Percentiles rank a stretch among this genome's conserved stretches.
These are phyloP conservation scores for Sporothrix variecibatus DNA, from an alignment of 2,329 filamentous ascomycete genomes.

Conservation along the genomic window DNA sequence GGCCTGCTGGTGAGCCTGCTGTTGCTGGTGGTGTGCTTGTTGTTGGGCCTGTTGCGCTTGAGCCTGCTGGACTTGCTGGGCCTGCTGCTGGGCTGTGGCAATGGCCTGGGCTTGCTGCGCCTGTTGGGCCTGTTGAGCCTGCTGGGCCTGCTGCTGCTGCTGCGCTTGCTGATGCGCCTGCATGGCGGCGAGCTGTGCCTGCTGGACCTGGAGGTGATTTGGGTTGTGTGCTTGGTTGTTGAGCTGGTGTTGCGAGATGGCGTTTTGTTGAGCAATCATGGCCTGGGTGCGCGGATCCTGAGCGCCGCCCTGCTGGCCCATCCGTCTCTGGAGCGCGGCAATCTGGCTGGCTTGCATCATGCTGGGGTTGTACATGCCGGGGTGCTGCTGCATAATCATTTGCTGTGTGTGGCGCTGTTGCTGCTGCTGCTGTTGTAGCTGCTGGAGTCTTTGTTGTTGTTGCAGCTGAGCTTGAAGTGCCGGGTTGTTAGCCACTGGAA, in stretches of 20 bases:
- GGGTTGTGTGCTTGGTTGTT: constrained; percentile 40
- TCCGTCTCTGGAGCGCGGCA: constrained; percentile 44
- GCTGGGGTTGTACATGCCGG: constrained; percentile 52
- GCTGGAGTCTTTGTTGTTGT: constrained; percentile 56
- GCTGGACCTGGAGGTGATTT: constrained; percentile 38
- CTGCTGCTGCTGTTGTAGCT: constrained; percentile 58
- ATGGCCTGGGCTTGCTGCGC: constrained; percentile 29
- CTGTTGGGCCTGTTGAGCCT: constrained; percentile 45
- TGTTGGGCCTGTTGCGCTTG: constrained; percentile 39
- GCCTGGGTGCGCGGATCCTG: constrained; percentile 34
- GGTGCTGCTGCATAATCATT: constrained; percentile 56
- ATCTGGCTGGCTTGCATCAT: constrained; percentile 51
- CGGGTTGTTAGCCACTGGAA: constrained; percentile 37
- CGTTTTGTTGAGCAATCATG: constrained; percentile 51
- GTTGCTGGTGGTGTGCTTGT: constrained; percentile 28
- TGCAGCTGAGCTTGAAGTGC: constrained; percentile 47
- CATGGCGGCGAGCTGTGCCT: constrained; percentile 22
- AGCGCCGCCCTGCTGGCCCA: constrained; percentile 25
- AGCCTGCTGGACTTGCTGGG: constrained; percentile 40
- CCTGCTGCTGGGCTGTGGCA: constrained; percentile 42
- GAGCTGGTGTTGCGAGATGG: constrained; percentile 47
- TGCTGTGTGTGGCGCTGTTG: constrained; percentile 56
- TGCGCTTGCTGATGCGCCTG: constrained; percentile 24
- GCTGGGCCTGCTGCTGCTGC: constrained; percentile 46
- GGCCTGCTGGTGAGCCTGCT: constrained; percentile 40